These are phyloP conservation scores for Diaporthe sp. DNA, from an alignment of 2,329 filamentous ascomycete genomes.

Conservation along the genomic window DNA sequence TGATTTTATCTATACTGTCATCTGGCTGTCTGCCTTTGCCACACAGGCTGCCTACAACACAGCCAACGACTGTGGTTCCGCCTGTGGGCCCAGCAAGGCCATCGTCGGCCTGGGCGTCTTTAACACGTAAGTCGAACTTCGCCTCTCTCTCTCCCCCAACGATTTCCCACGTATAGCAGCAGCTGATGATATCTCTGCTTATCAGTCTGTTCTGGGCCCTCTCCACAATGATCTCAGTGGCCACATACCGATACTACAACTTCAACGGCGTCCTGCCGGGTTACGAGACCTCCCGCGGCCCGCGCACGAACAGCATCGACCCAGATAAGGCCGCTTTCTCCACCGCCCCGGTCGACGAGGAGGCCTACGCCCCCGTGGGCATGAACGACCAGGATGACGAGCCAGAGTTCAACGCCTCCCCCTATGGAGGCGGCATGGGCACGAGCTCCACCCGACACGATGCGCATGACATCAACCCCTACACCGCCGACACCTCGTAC, in stretches of 20 bases:
- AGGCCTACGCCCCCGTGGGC: constrained; percentile 72
- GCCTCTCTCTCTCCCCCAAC: neutral
- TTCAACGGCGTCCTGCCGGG: constrained; percentile 71
- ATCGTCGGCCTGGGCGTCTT: constrained; percentile 73
- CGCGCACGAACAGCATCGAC: constrained; percentile 64
- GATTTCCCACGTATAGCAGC: constrained; percentile 14
- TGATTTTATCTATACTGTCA: constrained; percentile 66
- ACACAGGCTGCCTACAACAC: constrained; percentile 73
- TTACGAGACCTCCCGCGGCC: constrained; percentile 58
- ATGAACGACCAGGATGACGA: constrained; percentile 61
- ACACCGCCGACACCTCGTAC: constrained; percentile 36
- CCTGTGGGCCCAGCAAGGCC: constrained; percentile 70
- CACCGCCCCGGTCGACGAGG: constrained; percentile 73
- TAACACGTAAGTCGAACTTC: constrained; percentile 62
- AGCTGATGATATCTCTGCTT: constrained; percentile 29
- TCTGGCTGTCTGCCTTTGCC: constrained; percentile 76
- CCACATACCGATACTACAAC: constrained; percentile 70
- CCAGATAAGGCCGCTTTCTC: constrained; percentile 77
- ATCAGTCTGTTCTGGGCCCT: constrained; percentile 65
- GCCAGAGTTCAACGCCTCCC: constrained; percentile 35
- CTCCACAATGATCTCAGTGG: constrained; percentile 67
- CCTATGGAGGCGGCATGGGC: constrained; percentile 36
- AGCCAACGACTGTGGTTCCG: constrained; percentile 62
- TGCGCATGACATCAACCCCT: constrained; percentile 32
- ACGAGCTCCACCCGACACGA: constrained; percentile 42